These are phyloP conservation scores for Akanthomyces muscarius DNA, from an alignment of 2,329 filamentous ascomycete species.

Conservation along the genomic window DNA sequence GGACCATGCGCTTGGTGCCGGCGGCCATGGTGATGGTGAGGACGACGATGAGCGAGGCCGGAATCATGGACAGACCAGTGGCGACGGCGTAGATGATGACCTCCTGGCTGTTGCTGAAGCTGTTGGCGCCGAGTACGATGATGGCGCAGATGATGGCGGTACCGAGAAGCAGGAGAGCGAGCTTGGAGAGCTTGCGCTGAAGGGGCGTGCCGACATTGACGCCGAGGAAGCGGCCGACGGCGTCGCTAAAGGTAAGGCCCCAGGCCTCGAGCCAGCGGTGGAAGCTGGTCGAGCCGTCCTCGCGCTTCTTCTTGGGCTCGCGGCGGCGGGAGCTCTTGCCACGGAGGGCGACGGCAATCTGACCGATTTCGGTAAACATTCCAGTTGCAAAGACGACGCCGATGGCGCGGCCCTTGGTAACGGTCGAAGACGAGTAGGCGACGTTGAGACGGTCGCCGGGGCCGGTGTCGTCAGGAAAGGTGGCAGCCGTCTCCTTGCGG, in stretches of 20 bases:
- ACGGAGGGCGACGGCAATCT: slow-evolving; percentile 50
- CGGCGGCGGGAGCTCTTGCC: slow-evolving; percentile 33
- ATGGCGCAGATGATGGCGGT: slow-evolving; percentile 48
- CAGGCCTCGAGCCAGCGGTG: slow-evolving; percentile 34
- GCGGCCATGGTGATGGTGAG: slow-evolving; percentile 58
- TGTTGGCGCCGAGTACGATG: slow-evolving; percentile 42
- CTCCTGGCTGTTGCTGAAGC: slow-evolving; percentile 35
- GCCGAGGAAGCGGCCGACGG: slow-evolving; percentile 45
- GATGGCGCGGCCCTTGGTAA: slow-evolving; percentile 56
- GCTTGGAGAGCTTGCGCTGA: slow-evolving; percentile 64
- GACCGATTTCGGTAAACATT: slow-evolving; percentile 59
- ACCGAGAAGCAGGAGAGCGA: slow-evolving; percentile 63
- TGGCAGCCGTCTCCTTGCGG: slow-evolving; percentile 45
- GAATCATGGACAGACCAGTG: slow-evolving; percentile 48
- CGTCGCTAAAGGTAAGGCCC: slow-evolving; percentile 34
- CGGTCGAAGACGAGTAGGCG: slow-evolving; percentile 58
- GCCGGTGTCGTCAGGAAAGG: slow-evolving; percentile 40
- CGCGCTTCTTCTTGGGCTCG: slow-evolving; percentile 40
- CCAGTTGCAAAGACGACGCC: slow-evolving; percentile 60
- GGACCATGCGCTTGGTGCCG: slow-evolving; percentile 52
- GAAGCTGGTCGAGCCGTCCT: slow-evolving; percentile 36
- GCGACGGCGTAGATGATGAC: slow-evolving; percentile 44
- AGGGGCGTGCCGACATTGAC: slow-evolving; percentile 60
- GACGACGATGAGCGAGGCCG: slow-evolving; percentile 46
- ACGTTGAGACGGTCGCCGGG: slow-evolving; percentile 58